Evolutionary conservation across 768 basidiomycete species (phyloP), one percentile per base, ranked within the genome.

Genomic region (Hemileccinum impolitum): DNA sequence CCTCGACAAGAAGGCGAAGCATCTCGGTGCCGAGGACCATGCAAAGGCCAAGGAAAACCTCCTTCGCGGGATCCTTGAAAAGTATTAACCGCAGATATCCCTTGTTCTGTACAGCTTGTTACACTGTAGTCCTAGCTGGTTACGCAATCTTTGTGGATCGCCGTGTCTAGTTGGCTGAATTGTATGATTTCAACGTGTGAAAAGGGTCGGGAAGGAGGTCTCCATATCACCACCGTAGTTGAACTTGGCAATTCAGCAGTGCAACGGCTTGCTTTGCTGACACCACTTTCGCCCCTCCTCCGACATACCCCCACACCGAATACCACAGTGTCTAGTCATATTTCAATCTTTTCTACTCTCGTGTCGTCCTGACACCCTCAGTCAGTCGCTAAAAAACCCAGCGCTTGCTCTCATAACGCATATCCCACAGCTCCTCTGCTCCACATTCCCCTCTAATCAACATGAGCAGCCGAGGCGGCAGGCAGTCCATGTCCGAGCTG

Each of bases 401-500:
- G 14, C 12, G 23, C 35, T 11, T 9, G 6, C 30, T 15, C 38
- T 36, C 52, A 23, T 50, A 30, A 50, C 53, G 28, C 43, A 25
- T 5, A 38, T 43, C 21, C 19, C 47, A 25, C 19, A 45, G 47
- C 23, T 34, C 4, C 37, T 31, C 35, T 47, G 26, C 38, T 45
- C 39, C 41, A 36, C 40, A 23, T 50, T 32, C 48, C 45, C 38
- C 36, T 31, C 25, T 6, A 51, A 42, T 34, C 55, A 66, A 26
- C 60, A 85, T 85, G 83, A 82, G 78, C 57, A 73, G 75, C 62
- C 77, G 84, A 57, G 76, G 84, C 63, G 79, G 80, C 44, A 73
- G 81, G 40, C 83, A 84, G 62, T 83, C 84, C 58, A 86, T 87
- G 84, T 82, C 84, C 41, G 87, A 90, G 72, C 76, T 90, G 68